Percentiles rank a stretch among this genome's conserved stretches.
Conservation (phyloP, 306 rosid genomes). For the Castanopsis chinensis region DNA sequence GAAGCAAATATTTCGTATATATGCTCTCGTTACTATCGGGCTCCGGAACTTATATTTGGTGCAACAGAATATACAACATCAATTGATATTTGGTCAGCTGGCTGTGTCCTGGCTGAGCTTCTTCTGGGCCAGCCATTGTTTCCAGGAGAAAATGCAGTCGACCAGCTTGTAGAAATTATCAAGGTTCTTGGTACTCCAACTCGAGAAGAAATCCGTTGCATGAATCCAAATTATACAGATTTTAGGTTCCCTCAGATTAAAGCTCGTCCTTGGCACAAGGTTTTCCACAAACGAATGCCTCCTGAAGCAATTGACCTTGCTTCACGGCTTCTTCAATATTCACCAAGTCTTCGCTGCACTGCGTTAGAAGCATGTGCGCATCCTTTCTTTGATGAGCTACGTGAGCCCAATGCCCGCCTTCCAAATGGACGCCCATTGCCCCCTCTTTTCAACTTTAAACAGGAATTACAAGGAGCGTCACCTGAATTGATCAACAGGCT, state of each 20-base stretch:
- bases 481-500: no score
- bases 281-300: conserved; percentile 92
- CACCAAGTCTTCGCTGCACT: conserved; percentile 89
- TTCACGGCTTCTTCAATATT: conserved; percentile 95
- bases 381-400: conserved; percentile 91
- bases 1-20: conserved; percentile 90
- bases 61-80: conserved; percentile 90
- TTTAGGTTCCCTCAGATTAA: conserved; percentile 94
- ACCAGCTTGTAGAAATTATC: conserved; percentile 94
- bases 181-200: conserved; percentile 99
- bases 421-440: conserved; percentile 88
- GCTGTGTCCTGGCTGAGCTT: conserved; percentile 98
- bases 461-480: no score
- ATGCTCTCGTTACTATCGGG: conserved; percentile 96
- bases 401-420: conserved; percentile 79
- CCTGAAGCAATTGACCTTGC: conserved; percentile 99
- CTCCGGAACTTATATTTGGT: conserved; percentile 98
- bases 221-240: conserved; percentile 90
- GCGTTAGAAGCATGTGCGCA: conserved; percentile 94
- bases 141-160: conserved; percentile 93
- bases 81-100: conserved; percentile 97
- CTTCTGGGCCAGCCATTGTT: conserved; percentile 96
- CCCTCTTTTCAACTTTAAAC: conserved; percentile 80
- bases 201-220: conserved; percentile 96
- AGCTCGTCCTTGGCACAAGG: conserved; percentile 99